phyloP scores from a whole-genome alignment of 2,329 filamentous ascomycete genomes.

The Alternaria sp. region DNA sequence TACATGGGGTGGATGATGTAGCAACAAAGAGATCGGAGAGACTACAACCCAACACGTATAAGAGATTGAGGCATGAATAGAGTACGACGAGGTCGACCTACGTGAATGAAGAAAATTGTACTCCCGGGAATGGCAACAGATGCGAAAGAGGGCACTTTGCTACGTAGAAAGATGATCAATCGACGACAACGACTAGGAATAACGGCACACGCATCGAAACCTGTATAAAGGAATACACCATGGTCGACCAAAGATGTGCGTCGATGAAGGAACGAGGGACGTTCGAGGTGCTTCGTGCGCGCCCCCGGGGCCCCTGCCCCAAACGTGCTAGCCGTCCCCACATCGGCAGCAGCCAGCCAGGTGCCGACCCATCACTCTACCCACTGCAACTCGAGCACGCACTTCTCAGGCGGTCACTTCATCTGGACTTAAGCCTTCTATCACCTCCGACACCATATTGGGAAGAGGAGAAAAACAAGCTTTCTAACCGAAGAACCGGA shows the following conservation, averaged over 20 bases:
- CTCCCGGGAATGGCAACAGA: background rate
- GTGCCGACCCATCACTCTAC: background rate
- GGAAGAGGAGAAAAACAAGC: constrained; percentile 6
- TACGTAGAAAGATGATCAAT: background rate
- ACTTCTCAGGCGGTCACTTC: background rate
- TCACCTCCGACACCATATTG: background rate
- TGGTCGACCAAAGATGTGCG: background rate
- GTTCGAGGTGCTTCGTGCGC: background rate
- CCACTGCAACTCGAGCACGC: background rate
- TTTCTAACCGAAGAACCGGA: constrained; percentile 5
- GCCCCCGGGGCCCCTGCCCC: background rate
- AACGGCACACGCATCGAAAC: background rate
- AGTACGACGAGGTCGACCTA: background rate
- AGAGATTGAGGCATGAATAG: background rate
- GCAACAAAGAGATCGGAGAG: background rate
- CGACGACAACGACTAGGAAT: background rate
- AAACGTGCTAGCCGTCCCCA: background rate
- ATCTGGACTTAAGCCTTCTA: background rate
- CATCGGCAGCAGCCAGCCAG: background rate
- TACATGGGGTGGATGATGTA: background rate
- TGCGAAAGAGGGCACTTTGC: background rate
- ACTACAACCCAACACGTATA: background rate
- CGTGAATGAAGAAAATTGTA: background rate
- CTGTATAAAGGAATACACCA: no score
- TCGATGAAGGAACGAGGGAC: background rate